A percentile compares a stretch with the other conserved stretches of the same genome.
Conservation (phyloP, 768 basidiomycete species). For the Leucocoprinus sp. region DNA sequence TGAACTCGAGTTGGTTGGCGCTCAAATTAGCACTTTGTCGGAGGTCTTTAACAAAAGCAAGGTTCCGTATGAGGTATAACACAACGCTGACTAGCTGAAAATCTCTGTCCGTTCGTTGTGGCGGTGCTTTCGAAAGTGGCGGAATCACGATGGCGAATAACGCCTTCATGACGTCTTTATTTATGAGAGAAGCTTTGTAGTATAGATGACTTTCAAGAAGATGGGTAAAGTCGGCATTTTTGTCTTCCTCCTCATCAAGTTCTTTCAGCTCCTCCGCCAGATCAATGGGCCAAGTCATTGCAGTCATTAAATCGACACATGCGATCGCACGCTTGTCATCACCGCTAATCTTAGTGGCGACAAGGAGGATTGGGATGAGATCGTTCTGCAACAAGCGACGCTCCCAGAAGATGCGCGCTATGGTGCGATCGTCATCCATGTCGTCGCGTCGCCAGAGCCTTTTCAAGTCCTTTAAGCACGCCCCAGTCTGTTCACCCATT, state of each 20-base stretch:
- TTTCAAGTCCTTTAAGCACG: slow-evolving; percentile 91
- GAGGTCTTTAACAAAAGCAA: slow-evolving; percentile 85
- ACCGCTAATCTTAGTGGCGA: slow-evolving; percentile 68
- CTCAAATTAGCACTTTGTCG: slow-evolving; percentile 57
- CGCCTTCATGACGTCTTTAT: slow-evolving; percentile 59
- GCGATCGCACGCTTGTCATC: slow-evolving; percentile 81
- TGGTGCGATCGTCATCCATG: slow-evolving; percentile 91
- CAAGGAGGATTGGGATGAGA: slow-evolving; percentile 75
- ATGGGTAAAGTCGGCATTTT: slow-evolving; percentile 82
- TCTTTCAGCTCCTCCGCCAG: slow-evolving; percentile 91
- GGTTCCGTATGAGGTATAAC: slow-evolving; percentile 84
- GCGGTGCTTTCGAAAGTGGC: slow-evolving; percentile 58
- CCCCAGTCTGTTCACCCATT: slow-evolving; percentile 73
- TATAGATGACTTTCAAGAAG: slow-evolving; percentile 72
- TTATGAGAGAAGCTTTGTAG: slow-evolving; percentile 80
- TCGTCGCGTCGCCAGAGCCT: slow-evolving; percentile 96
- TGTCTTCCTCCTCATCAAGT: slow-evolving; percentile 74
- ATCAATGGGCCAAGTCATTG: slow-evolving; percentile 99
- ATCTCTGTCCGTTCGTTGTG: slow-evolving; percentile 73
- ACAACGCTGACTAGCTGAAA: slow-evolving; percentile 82
- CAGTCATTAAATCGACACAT: slow-evolving; percentile 84
- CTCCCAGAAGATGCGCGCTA: slow-evolving; percentile 88
- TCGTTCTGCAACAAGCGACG: slow-evolving; percentile 83
- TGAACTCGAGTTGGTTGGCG: slow-evolving; percentile 72
- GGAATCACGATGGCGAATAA: slow-evolving; percentile 73